Evolutionary conservation across 2,329 filamentous ascomycete species (phyloP).

Genomic region (Stylonectria norvegica): DNA sequence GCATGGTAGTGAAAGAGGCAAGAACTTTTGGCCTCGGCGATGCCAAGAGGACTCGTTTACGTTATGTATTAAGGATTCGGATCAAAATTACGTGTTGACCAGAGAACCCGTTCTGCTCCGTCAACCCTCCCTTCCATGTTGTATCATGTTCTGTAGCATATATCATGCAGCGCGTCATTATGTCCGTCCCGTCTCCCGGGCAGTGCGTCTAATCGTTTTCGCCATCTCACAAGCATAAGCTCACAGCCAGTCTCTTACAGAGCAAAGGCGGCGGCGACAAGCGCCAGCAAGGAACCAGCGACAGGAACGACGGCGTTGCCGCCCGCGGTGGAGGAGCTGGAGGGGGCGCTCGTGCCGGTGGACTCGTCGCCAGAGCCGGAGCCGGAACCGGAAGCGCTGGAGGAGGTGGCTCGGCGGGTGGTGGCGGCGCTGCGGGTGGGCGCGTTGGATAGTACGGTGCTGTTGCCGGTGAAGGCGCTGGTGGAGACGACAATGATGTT

Average conservation of each 20-base stretch:
- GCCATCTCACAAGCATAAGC: neutral
- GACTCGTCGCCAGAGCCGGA: neutral
- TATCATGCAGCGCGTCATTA: constrained; percentile 5
- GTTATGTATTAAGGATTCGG: neutral
- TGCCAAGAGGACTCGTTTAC: neutral
- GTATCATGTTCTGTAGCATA: constrained; percentile 3
- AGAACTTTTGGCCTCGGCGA: too few species aligned
- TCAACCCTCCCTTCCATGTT: constrained; percentile 4
- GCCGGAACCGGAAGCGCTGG: neutral
- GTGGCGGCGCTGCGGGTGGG: constrained; percentile 11
- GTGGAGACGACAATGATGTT: neutral
- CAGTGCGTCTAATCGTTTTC: neutral
- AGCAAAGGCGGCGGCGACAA: constrained; percentile 31
- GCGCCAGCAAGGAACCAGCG: constrained; percentile 29
- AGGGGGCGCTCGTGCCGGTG: constrained; percentile 6
- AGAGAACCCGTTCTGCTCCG: constrained; percentile 1
- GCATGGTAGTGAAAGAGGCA: too few species aligned
- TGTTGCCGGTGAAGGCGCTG: neutral
- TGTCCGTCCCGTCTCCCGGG: too few species aligned
- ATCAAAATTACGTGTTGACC: constrained; percentile 4
- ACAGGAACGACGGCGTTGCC: constrained; percentile 25
- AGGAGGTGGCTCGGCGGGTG: neutral
- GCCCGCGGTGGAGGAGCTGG: constrained; percentile 10
- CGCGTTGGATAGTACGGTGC: neutral
- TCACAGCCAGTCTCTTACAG: constrained; percentile 24